Evolutionary conservation across 352 stramenopile species (phyloP), one percentile per base, ranked within the genome.

Genomic region (Phytophthora pini): DNA sequence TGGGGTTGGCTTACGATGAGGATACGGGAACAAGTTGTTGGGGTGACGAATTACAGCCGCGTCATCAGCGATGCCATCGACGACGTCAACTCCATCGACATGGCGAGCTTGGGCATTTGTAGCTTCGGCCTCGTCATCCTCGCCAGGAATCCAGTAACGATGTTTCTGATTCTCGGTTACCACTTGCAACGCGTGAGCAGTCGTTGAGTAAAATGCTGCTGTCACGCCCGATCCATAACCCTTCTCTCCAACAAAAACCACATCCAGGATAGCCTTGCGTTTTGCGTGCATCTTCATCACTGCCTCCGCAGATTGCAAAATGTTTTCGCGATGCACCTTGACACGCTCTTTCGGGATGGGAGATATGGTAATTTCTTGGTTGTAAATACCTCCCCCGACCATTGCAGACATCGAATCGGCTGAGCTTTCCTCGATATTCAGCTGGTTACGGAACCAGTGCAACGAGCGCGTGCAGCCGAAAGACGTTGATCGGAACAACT

Each of bases 231-330:
- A 93, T 3, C 88, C 88, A 56, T 94, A 95, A 9, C 88, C 88
- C 45, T 92, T 92, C 69, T 95, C 88, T 10, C 88, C 88, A 24
- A 88, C 75, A 76, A 95, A 95, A 1, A 94, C 82, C 43, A 95
- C 83, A 65, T 95, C 88, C 31, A 95, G 56, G 17, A 95, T 86
- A 26, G 86, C 84, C 63, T 90, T 91, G 4, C 86, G 84, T 65
- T 94, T 94, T 4, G 71, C 82, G 29, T 95, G 86, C 80, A 93
- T 90, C 65, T 94, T 92, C 84, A 95, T 93, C 5, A 94, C 77
- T 3, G 78, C 79, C 20, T 95, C 84, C 0, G 88, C 88, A 0
- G 84, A 93, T 45, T 79, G 76, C 34, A 95, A 53, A 41, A 95
- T 87, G 39, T 91, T 91, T 15, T 74, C 73, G 17, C 88, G 84